phyloP scores from a whole-genome alignment of 192 early-diverging fungal genomes.

The Gryganskiella cystojenkinii region DNA sequence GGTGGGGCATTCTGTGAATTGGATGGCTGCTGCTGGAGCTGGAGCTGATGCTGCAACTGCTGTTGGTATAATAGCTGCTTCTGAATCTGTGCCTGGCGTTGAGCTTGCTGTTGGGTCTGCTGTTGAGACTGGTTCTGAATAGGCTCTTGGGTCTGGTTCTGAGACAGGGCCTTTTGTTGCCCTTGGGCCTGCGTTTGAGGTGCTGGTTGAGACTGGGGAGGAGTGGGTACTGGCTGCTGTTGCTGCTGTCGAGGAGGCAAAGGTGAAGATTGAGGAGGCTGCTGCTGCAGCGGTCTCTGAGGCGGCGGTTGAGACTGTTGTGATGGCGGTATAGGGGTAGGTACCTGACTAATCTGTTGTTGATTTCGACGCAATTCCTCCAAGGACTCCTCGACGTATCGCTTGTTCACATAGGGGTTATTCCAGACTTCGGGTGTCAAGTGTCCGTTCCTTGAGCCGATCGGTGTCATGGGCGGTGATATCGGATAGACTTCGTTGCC shows the following conservation, averaged over 20 bases:
- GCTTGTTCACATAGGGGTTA: conserved; percentile 46
- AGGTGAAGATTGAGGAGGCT: not conserved
- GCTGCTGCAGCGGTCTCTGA: conserved; percentile 5
- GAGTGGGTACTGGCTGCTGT: too few species aligned
- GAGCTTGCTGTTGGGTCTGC: too few species aligned
- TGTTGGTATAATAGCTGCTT: not conserved
- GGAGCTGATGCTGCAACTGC: not conserved
- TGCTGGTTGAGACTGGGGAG: not conserved
- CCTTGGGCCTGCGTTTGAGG: not conserved
- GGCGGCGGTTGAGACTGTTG: not conserved
- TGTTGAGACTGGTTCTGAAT: too few species aligned
- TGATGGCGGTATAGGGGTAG: not conserved
- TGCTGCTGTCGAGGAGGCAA: not conserved
- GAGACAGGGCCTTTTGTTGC: not conserved
- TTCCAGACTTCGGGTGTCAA: conserved; percentile 37
- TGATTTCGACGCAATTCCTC: conserved; percentile 14
- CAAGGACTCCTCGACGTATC: conserved; percentile 27
- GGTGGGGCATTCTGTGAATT: too few species aligned
- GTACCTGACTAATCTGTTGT: not conserved
- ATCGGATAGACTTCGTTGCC: not conserved
- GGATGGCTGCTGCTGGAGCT: not conserved
- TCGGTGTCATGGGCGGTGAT: conserved; percentile 34
- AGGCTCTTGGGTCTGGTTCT: too few species aligned
- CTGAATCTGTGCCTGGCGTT: too few species aligned
- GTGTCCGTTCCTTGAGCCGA: conserved; percentile 4